Evolutionary conservation across 2,329 filamentous ascomycete genomes (phyloP).

Genomic region (Trichoderma semiorbis): DNA sequence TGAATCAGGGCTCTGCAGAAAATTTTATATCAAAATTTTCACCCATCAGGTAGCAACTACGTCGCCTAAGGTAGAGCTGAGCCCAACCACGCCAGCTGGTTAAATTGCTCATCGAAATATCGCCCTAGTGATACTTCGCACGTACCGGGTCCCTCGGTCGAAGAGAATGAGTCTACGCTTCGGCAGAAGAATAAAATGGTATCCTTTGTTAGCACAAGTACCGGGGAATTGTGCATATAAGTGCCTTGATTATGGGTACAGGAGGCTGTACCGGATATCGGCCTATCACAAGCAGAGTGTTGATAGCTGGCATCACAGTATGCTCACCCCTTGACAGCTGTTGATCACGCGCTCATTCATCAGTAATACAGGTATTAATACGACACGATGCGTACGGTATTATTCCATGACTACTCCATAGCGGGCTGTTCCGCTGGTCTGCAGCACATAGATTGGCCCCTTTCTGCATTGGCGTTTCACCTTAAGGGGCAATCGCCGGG

Average conservation of each 20-base stretch:
- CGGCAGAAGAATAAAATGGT: background rate
- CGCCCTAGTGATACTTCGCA: background rate
- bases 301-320: background rate
- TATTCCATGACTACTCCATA: background rate
- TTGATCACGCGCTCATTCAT: background rate
- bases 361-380: background rate
- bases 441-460: background rate
- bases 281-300: background rate
- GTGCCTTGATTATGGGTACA: background rate
- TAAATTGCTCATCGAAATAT: background rate
- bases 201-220: background rate
- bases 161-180: background rate
- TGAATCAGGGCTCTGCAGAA: background rate
- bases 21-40: background rate
- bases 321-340: background rate
- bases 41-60: background rate
- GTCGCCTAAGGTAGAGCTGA: background rate
- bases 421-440: background rate
- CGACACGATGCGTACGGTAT: background rate
- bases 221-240: too few relatives aligned
- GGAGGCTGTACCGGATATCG: background rate
- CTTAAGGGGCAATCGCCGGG: background rate
- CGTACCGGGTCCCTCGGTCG: background rate
- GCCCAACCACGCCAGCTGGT: background rate
- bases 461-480: background rate